Evolutionary conservation across 2,329 filamentous ascomycete genomes (phyloP).

Genomic region (Sclerotinia borealis): DNA sequence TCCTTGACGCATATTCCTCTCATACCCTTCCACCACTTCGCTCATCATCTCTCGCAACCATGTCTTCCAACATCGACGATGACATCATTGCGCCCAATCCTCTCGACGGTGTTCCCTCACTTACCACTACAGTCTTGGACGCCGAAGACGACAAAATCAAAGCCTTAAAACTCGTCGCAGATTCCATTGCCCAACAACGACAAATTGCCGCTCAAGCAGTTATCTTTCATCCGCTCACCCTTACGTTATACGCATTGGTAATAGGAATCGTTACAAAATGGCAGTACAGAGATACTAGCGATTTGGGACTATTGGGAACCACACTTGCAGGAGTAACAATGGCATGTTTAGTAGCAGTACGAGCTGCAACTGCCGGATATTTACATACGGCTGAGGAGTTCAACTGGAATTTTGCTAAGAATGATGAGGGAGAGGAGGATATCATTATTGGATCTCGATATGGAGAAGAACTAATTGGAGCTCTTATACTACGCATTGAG

Average conservation of each 20-base stretch:
- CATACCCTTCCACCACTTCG: constrained; percentile 34
- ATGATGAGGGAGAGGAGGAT: constrained; percentile 40
- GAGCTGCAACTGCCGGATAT: constrained; percentile 57
- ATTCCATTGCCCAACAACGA: constrained; percentile 77
- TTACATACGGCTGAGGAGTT: constrained; percentile 26
- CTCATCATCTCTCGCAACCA: constrained; percentile 35
- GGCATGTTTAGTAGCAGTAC: constrained; percentile 55
- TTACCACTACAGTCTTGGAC: constrained; percentile 54
- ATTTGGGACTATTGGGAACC: constrained; percentile 50
- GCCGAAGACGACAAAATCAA: constrained; percentile 55
- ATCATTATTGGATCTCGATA: constrained; percentile 60
- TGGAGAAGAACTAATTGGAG: constrained; percentile 63
- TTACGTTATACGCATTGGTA: constrained; percentile 42
- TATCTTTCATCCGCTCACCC: constrained; percentile 46
- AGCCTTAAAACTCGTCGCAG: constrained; percentile 68
- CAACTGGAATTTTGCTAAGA: constrained; percentile 26
- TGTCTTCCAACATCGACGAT: constrained; percentile 32
- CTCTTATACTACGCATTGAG: constrained; percentile 62
- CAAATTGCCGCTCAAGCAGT: constrained; percentile 40
- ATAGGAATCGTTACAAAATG: constrained; percentile 42
- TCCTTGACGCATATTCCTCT: constrained; percentile 48
- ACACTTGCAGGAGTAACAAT: constrained; percentile 57
- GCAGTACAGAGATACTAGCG: constrained; percentile 36
- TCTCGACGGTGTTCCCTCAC: constrained; percentile 50
- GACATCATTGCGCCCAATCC: constrained; percentile 33